Evolutionary conservation across 2,329 filamentous ascomycete species (phyloP), one percentile per base, ranked within the genome.

Genomic region (Colletotrichum tabaci): DNA sequence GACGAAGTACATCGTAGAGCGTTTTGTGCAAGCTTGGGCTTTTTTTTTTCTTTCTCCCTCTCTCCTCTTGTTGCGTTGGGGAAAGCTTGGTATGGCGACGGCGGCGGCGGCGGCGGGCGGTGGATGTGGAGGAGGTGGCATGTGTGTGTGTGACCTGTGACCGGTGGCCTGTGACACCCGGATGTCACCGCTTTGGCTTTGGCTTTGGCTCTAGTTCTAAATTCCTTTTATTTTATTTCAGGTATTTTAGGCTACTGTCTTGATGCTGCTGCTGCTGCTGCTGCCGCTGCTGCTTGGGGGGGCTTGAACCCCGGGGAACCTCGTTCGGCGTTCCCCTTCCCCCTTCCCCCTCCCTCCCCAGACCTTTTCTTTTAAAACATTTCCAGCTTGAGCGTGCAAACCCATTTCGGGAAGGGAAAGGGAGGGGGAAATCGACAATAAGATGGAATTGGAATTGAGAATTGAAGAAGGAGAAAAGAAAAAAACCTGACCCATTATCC

Each of bases 171-270:
- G 58, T 49, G 58, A 23, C 44, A 50, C 58, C 58, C n/a, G 58
- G n/a, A 4, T 50, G 58, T 40, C 46, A 49, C 58, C 58, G 58
- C 58, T 50, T 61, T 61, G 58, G 58, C 58, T 18, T 26, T 26
- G 26, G 26, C 26, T n/a, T 42, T 56, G 35, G 16, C 42, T 44
- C 42, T 44, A 15, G 15, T 16, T 16, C 42, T 8, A 3, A 18
- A 16, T n/a, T 18, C 18, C 44, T 18, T 6, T 18, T 6, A 16
- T 40, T 26, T 56, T 56, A 15, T 12, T 18, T 18, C 6, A 38
- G 26, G 44, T 40, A n/a, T 38, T n/a, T 38, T 61, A 18, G 46
- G 46, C 55, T 57, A 38, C 30, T 30, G 7, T 30, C 30, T 30
- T 30, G 7, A 8, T 30, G 30, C 30, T 30, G 30, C 30, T 30